Conservation (phyloP, 2,329 filamentous ascomycete species). For the Pseudogymnoascus sp. region DNA sequence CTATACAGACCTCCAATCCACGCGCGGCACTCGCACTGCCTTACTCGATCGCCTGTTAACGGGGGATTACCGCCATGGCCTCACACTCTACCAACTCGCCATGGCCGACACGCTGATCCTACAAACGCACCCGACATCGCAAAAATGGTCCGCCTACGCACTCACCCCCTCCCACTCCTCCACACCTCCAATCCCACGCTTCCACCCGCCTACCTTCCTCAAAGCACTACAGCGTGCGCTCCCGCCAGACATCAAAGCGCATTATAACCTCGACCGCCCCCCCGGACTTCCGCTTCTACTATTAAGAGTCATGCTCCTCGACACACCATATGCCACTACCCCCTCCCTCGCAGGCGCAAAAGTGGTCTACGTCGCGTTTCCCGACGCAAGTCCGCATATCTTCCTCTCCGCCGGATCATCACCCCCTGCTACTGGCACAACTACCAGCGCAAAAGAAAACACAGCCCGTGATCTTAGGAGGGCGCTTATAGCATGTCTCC, state of each 20-base stretch:
- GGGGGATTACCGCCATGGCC: slow-evolving; percentile 59
- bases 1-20: slow-evolving; percentile 52
- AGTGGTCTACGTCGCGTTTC: slow-evolving; percentile 74
- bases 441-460: slow-evolving; percentile 32
- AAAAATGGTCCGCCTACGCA: slow-evolving; percentile 50
- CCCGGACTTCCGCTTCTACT: slow-evolving; percentile 60
- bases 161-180: slow-evolving; percentile 31
- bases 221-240: slow-evolving; percentile 67
- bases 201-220: slow-evolving; percentile 74
- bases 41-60: slow-evolving; percentile 56
- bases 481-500: slow-evolving; percentile 69
- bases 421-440: slow-evolving; percentile 60
- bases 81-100: slow-evolving; percentile 58
- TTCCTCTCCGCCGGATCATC: slow-evolving; percentile 52
- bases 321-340: slow-evolving; percentile 68
- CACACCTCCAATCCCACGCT: slow-evolving; percentile 53
- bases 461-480: slow-evolving; percentile 53
- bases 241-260: slow-evolving; percentile 71
- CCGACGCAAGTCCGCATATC: slow-evolving; percentile 68
- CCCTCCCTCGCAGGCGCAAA: slow-evolving; percentile 48
- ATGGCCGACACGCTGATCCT: slow-evolving; percentile 62
- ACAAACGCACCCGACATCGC: slow-evolving; percentile 54
- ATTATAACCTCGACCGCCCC: slow-evolving; percentile 73
- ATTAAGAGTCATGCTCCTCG: slow-evolving; percentile 69
- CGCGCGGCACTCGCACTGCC: slow-evolving; percentile 55